Evolutionary conservation across 2,329 filamentous ascomycete species (phyloP), one percentile per base, ranked within the genome.

Genomic region (Curvularia spicifera): DNA sequence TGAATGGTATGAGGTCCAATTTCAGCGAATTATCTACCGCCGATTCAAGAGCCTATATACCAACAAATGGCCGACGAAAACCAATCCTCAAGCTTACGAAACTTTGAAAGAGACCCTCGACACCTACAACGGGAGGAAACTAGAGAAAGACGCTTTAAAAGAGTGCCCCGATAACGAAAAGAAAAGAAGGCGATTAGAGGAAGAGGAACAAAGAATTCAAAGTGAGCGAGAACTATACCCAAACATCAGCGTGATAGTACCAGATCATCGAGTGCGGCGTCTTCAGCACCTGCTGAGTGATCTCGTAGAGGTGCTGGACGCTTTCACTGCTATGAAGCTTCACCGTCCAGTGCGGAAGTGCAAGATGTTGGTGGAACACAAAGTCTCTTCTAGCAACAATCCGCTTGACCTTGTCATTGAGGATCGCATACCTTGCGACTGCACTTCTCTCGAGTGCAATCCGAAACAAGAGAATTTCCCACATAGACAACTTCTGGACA

Each of bases 251-350:
- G 57, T 59, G 44, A 59, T 56, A 45, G 52, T 59, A 18, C 57
- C 52, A 3, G 57, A 59, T 15, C 48, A 59, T 42, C 52, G 52
- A 22, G 37, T 59, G 7, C 48, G 48, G 20, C 57, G 52, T 33
- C 47, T 59, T 33, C 57, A 59, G 43, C 57, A 59, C 15, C 48
- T 59, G 28, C 52, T 56, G 10, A 53, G n/a, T 10, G 49, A 56
- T n/a, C 48, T 59, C 13, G 52, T 59, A 33, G 43, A 50, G 8
- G 26, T 53, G 31, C 44, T 56, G 5, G 48, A 52, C 22, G 29
- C 24, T 2, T 46, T 56, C 10, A 48, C 57, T 33, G n/a, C 57
- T 4, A 46, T 59, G 48, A 56, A 56, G 13, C 52, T 56, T 15
- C 49, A 56, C 22, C 52, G 52, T 10, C 57, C 52, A 26, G 44